phyloP scores from a whole-genome alignment of 2,329 filamentous ascomycete species.

The Immersiporthe knoxdaviesiana region DNA sequence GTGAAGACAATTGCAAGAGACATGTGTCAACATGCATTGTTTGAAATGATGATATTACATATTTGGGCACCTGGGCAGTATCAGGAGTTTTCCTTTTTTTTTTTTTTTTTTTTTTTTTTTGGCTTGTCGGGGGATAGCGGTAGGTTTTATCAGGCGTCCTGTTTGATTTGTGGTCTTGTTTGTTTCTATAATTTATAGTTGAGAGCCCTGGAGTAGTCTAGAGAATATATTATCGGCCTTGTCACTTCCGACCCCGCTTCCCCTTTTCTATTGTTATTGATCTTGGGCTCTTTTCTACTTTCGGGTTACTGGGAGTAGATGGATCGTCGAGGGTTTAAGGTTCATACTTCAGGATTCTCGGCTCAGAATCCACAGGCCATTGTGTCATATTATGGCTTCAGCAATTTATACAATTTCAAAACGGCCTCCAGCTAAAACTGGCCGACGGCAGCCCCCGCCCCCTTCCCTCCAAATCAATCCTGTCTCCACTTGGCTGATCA shows the following conservation, averaged over 20 bases:
- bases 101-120: too few species aligned
- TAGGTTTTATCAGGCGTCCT: too few species aligned
- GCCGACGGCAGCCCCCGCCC: neutral
- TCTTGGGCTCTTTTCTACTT: neutral
- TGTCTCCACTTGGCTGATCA: neutral
- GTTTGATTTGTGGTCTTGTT: too few species aligned
- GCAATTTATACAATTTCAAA: neutral
- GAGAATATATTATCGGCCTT: neutral
- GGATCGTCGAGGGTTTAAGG: neutral
- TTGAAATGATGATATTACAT: too few species aligned
- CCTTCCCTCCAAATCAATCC: neutral
- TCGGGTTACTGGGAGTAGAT: neutral
- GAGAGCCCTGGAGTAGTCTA: neutral
- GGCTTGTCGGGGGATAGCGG: too few species aligned
- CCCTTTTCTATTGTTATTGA: too few species aligned
- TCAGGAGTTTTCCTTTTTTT: too few species aligned
- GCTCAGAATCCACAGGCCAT: too few species aligned
- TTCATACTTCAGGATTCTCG: too few species aligned
- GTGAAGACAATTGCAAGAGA: constrained; percentile 26
- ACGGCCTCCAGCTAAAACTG: neutral
- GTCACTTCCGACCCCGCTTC: neutral
- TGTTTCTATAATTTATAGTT: neutral
- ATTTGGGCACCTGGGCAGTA: neutral
- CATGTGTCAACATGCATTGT: constrained; percentile 14
- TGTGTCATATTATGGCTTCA: too few species aligned